phyloP scores from a whole-genome alignment of 106 monocot species.

The Dendrobium chrysotoxum region DNA sequence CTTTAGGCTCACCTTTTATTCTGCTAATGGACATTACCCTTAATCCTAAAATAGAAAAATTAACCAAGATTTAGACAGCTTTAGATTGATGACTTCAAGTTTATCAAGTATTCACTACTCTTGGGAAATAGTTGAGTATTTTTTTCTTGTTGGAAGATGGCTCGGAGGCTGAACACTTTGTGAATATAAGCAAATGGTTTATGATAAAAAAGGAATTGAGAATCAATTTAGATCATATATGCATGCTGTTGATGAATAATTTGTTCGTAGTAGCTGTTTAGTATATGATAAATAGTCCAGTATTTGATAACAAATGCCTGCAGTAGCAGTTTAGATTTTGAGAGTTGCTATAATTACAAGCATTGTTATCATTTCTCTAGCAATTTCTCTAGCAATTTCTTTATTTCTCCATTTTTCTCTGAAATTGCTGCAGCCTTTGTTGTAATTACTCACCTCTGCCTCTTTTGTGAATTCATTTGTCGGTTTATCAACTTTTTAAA shows the following conservation, averaged over 20 bases:
- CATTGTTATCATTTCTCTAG: background rate
- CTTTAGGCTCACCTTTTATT: too few species aligned
- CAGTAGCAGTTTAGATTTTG: background rate
- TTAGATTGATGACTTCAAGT: background rate
- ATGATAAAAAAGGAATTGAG: background rate
- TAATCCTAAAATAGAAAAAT: too few species aligned
- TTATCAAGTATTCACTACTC: background rate
- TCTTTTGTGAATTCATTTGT: conserved; percentile 2
- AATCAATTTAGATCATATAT: background rate
- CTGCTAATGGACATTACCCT: too few species aligned
- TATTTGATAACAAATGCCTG: background rate
- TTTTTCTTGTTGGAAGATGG: background rate
- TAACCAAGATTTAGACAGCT: background rate
- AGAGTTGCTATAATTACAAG: background rate
- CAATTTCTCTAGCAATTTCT: background rate
- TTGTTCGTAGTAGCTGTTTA: background rate
- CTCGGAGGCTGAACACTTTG: background rate
- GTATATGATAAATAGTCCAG: background rate
- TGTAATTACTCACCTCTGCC: background rate
- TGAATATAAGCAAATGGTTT: background rate
- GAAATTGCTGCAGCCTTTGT: background rate
- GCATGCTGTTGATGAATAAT: background rate
- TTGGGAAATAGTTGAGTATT: background rate
- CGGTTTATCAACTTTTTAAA: background rate
- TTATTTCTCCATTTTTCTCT: background rate